Conservation (phyloP, 2,329 filamentous ascomycete species). For the Hypoxylon sp. region DNA sequence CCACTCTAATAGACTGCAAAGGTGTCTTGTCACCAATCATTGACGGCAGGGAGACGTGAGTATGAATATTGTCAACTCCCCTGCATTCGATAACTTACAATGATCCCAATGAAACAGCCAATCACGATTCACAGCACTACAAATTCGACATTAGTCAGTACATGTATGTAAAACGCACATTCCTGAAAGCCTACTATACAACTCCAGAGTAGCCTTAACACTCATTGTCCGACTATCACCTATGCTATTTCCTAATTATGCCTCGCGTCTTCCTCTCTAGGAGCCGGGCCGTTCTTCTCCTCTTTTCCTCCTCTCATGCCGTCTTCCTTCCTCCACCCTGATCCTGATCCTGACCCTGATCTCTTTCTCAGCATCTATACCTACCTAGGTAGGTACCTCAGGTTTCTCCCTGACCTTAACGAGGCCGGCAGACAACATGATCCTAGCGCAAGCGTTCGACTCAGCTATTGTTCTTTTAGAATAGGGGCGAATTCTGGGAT, state of each 20-base stretch:
- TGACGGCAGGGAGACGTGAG: too few relatives aligned
- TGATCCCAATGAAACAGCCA: neutral
- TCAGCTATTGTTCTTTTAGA: slow-evolving; percentile 22
- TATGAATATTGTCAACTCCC: neutral
- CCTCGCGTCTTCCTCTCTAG: slow-evolving; percentile 1
- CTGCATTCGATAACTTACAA: neutral
- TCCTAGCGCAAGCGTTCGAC: slow-evolving; percentile 22
- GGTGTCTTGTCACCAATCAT: too few relatives aligned
- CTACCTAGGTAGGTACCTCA: neutral
- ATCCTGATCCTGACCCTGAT: slow-evolving; percentile 12
- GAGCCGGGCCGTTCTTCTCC: neutral
- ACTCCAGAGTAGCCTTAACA: neutral
- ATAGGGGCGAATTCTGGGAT: slow-evolving; percentile 26
- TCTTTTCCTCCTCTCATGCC: neutral
- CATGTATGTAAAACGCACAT: too few relatives aligned
- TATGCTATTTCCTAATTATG: neutral
- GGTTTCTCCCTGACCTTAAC: neutral
- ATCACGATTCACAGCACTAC: neutral
- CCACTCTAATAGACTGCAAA: neutral
- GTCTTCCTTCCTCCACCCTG: neutral
- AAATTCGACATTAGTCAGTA: slow-evolving; percentile 3
- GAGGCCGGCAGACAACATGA: neutral
- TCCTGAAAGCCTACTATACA: slow-evolving; percentile 1
- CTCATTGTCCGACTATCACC: neutral
- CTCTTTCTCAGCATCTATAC: slow-evolving; percentile 12